These are phyloP conservation scores for Vickermania ingenoplastis DNA, from an alignment of 208 protist genomes.

Conservation along the genomic window DNA sequence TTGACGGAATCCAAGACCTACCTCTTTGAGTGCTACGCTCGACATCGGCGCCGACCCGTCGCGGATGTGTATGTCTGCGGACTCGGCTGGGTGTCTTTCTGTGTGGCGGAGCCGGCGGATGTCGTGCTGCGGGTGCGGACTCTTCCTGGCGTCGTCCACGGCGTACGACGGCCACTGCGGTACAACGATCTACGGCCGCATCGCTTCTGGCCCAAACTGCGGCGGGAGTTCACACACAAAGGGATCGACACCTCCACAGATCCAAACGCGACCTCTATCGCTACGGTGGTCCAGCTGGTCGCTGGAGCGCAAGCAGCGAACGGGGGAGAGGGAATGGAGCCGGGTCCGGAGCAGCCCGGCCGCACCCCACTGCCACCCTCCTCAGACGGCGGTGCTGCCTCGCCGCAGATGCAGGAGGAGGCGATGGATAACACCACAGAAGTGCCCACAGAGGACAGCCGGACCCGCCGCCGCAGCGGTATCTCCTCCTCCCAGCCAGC, in stretches of 20 bases:
- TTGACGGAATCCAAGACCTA: slow-evolving; percentile 70
- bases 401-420: not conserved
- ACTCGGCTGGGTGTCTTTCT: slow-evolving; percentile 82
- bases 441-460: not conserved
- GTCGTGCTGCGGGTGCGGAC: slow-evolving; percentile 88
- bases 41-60: slow-evolving; percentile 69
- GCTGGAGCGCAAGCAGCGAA: not conserved
- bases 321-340: not conserved
- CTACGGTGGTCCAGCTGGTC: slow-evolving; percentile 69
- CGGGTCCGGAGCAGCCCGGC: not conserved
- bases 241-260: slow-evolving; percentile 31
- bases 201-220: slow-evolving; percentile 65
- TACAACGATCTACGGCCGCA: slow-evolving; percentile 80
- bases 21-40: slow-evolving; percentile 82
- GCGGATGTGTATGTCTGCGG: slow-evolving; percentile 87
- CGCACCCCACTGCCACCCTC: not conserved
- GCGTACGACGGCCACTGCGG: slow-evolving; percentile 77
- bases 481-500: no score
- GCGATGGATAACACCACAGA: not conserved
- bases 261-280: slow-evolving; percentile 57
- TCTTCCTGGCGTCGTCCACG: slow-evolving; percentile 81
- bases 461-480: not conserved
- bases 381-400: not conserved
- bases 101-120: slow-evolving; percentile 64
- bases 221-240: slow-evolving; percentile 53